A percentile compares a stretch with the other conserved stretches of the same genome.
Conservation (phyloP, 2,329 filamentous ascomycete genomes). For the Botrytis aclada region DNA sequence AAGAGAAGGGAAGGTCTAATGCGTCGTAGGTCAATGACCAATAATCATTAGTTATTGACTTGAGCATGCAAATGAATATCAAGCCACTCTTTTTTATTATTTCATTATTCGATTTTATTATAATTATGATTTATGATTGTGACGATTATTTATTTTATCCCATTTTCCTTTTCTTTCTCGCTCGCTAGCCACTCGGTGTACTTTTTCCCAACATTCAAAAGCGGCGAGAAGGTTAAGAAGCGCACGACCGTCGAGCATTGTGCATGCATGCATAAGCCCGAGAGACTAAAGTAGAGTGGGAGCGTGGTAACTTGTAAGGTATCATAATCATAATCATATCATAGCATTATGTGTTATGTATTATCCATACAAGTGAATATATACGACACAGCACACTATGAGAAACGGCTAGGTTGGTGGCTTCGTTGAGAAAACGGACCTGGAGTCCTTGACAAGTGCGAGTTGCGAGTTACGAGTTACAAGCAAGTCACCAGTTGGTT, state of each 20-base stretch:
- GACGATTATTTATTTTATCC: neutral
- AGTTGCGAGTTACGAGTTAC: neutral
- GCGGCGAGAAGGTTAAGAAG: slow-evolving; percentile 8
- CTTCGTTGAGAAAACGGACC: neutral
- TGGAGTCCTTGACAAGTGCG: neutral
- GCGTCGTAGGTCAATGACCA: neutral
- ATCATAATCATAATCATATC: slow-evolving; percentile 14
- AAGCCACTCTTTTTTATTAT: neutral
- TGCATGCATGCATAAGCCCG: slow-evolving; percentile 34
- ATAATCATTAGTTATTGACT: neutral
- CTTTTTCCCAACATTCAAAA: neutral
- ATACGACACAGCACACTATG: slow-evolving; percentile 4
- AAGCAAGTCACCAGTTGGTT: neutral
- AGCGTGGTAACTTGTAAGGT: slow-evolving; percentile 5
- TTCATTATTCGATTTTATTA: neutral
- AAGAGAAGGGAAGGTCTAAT: neutral
- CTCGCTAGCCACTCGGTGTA: neutral
- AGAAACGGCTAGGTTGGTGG: slow-evolving; percentile 12
- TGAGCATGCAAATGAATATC: neutral
- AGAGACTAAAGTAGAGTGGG: slow-evolving; percentile 4
- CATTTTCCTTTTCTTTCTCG: neutral
- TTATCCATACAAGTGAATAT: slow-evolving; percentile 12
- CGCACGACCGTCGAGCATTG: slow-evolving; percentile 19
- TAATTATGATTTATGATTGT: neutral
- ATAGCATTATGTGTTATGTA: slow-evolving; percentile 1